phyloP scores from a whole-genome alignment of 1,284 basidiomycete genomes.

The Vanrija sp. region DNA sequence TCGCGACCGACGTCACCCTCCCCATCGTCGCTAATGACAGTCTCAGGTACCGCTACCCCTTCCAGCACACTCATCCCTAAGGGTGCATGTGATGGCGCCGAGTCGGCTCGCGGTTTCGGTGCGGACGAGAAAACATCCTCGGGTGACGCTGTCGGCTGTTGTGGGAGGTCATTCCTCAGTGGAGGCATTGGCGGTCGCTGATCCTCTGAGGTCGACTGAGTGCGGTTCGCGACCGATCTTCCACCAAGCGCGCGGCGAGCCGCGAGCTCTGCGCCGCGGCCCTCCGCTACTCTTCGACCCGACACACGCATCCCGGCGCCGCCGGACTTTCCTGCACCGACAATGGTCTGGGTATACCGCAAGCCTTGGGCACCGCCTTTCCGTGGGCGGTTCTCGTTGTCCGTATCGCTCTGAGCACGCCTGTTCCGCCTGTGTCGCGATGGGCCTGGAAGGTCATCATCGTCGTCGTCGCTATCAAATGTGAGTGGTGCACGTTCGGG shows the following conservation, averaged over 20 bases:
- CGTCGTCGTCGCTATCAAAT: background rate
- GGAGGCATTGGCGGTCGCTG: slow-evolving; percentile 13
- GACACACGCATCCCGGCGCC: slow-evolving; percentile 64
- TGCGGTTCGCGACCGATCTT: slow-evolving; percentile 7
- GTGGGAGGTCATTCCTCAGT: slow-evolving; percentile 9
- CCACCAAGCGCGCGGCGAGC: background rate
- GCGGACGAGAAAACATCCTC: slow-evolving; percentile 28
- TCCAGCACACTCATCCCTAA: slow-evolving; percentile 11
- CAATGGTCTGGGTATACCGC: slow-evolving; percentile 80
- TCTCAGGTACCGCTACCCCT: slow-evolving; percentile 18
- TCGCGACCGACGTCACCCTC: slow-evolving; percentile 48
- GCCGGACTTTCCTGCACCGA: slow-evolving; percentile 60
- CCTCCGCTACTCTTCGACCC: slow-evolving; percentile 14
- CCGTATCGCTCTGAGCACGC: slow-evolving; percentile 11
- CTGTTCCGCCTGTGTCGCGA: background rate
- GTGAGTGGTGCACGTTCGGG: slow-evolving; percentile 52
- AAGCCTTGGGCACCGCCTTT: slow-evolving; percentile 49
- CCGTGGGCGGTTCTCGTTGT: slow-evolving; percentile 46
- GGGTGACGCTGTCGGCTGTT: slow-evolving; percentile 8
- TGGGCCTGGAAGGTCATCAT: slow-evolving; percentile 8
- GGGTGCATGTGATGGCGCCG: slow-evolving; percentile 20
- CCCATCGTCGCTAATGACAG: slow-evolving; percentile 8
- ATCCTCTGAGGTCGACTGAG: slow-evolving; percentile 22
- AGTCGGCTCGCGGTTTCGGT: slow-evolving; percentile 36
- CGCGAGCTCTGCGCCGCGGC: background rate